phyloP scores from a whole-genome alignment of 805 yeast genomes.

The Hanseniaspora valbyensis region DNA sequence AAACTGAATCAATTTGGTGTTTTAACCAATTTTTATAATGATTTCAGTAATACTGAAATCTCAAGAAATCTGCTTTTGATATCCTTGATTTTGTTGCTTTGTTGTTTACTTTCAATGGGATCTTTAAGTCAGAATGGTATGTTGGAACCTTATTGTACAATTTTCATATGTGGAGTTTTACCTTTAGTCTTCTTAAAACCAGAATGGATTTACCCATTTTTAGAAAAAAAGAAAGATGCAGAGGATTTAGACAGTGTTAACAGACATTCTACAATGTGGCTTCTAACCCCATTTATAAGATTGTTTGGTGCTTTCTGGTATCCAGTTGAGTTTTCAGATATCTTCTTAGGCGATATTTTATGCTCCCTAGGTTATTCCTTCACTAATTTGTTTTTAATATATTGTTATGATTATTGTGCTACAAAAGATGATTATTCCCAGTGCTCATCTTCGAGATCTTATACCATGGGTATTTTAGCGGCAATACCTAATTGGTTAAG shows the following conservation, averaged over 20 bases:
- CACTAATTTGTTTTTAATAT: conserved; percentile 74
- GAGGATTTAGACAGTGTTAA: background rate
- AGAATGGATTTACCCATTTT: conserved; percentile 27
- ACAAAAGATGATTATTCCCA: conserved; percentile 28
- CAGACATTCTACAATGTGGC: conserved; percentile 38
- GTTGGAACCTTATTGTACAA: conserved; percentile 71
- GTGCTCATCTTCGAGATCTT: conserved; percentile 73
- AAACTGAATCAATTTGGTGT: conserved; percentile 11
- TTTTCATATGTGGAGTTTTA: conserved; percentile 40
- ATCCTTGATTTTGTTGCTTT: conserved; percentile 42
- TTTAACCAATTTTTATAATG: conserved; percentile 25
- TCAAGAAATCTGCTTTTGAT: conserved; percentile 50
- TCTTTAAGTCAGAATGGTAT: conserved; percentile 60
- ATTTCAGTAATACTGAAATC: conserved; percentile 30
- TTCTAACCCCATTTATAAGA: conserved; percentile 59
- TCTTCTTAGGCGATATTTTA: conserved; percentile 82
- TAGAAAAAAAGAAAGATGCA: background rate
- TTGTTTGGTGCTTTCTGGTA: conserved; percentile 70
- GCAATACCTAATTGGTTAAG: conserved; percentile 86
- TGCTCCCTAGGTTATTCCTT: conserved; percentile 81
- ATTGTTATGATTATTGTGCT: conserved; percentile 60
- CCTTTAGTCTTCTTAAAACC: conserved; percentile 47
- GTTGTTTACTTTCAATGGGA: conserved; percentile 60
- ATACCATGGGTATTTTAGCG: conserved; percentile 70
- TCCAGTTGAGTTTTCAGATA: conserved; percentile 92